A percentile compares a stretch with the other conserved stretches of the same genome.
Evolutionary conservation across 345 rosid species (phyloP).

Genomic region (Abelmoschus esculentus): DNA sequence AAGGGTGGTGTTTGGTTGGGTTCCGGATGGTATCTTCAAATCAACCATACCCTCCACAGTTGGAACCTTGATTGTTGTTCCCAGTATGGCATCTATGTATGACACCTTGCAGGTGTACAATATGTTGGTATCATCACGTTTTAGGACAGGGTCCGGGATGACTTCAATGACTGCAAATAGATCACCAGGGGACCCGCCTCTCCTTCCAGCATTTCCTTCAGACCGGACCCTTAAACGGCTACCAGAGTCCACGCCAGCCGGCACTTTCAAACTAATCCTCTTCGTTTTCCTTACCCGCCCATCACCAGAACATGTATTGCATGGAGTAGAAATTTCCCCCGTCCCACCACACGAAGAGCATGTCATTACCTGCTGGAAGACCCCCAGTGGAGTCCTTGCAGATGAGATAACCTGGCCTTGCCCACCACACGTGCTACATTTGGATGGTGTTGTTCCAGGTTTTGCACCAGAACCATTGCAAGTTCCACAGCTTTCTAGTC

Average conservation of each 20-base stretch:
- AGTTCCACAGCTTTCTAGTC: constrained; percentile 78
- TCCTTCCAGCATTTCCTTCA: constrained; percentile 94
- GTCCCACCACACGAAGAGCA: constrained; percentile 81
- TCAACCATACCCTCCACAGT: constrained; percentile 86
- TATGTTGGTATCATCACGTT: constrained; percentile 80
- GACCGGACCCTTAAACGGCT: constrained; percentile 89
- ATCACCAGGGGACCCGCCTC: constrained; percentile 88
- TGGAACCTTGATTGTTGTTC: constrained; percentile 23
- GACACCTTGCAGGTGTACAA: constrained; percentile 83
- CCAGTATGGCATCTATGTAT: constrained; percentile 83
- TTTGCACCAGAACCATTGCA: constrained; percentile 93
- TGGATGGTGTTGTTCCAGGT: constrained; percentile 73
- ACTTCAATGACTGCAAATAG: constrained; percentile 81
- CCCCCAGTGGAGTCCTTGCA: constrained; percentile 87
- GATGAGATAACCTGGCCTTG: constrained; percentile 95
- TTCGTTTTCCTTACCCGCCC: constrained; percentile 82
- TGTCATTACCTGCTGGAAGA: constrained; percentile 95
- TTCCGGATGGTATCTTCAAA: constrained; percentile 87
- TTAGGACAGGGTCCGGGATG: constrained; percentile 74
- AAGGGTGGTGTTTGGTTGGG: constrained; percentile 86
- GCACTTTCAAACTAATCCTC: constrained; percentile 85
- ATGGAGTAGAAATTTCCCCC: constrained; percentile 47
- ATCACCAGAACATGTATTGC: constrained; percentile 47
- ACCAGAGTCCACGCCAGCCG: constrained; percentile 89
- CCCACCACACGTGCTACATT: constrained; percentile 83